These are phyloP conservation scores for Podospora pseudocomata DNA, from an alignment of 495 filamentous ascomycete genomes.

Conservation along the genomic window DNA sequence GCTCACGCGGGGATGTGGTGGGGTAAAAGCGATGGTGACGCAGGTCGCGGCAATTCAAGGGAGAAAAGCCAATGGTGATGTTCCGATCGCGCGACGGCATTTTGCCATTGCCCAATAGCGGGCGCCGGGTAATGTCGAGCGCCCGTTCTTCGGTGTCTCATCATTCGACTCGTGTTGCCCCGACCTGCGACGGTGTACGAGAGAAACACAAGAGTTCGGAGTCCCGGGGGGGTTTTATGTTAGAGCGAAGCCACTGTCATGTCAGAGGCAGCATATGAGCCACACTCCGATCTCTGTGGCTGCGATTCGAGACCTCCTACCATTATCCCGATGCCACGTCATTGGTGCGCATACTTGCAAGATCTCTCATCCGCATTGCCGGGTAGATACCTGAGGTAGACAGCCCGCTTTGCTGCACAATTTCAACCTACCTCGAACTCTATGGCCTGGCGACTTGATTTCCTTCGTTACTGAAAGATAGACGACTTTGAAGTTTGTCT, in stretches of 20 bases:
- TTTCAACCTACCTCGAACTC: too few relatives aligned
- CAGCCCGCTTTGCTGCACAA: too few relatives aligned
- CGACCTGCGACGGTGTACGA: not conserved
- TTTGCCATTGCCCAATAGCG: constrained; percentile 13
- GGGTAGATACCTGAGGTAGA: too few relatives aligned
- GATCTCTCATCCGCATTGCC: too few relatives aligned
- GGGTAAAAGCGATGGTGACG: constrained; percentile 15
- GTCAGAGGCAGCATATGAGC: not conserved
- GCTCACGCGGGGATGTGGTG: constrained; percentile 17
- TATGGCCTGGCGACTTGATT: too few relatives aligned
- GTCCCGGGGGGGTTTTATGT: not conserved
- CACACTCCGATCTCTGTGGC: not conserved
- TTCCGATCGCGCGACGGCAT: not conserved
- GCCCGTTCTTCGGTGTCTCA: not conserved
- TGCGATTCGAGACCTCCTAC: not conserved
- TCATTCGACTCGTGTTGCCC: not conserved
- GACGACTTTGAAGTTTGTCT: not conserved
- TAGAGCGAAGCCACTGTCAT: not conserved
- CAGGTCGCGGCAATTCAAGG: constrained; percentile 15
- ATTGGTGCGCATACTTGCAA: not conserved
- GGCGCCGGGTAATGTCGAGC: constrained; percentile 18
- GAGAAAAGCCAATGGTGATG: not conserved
- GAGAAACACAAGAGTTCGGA: not conserved
- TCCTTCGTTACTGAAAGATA: too few relatives aligned
- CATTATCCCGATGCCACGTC: not conserved